Evolutionary conservation across 108 stramenopile species (phyloP), one percentile per base, ranked within the genome.

Genomic region (Fragilaria crotonensis): DNA sequence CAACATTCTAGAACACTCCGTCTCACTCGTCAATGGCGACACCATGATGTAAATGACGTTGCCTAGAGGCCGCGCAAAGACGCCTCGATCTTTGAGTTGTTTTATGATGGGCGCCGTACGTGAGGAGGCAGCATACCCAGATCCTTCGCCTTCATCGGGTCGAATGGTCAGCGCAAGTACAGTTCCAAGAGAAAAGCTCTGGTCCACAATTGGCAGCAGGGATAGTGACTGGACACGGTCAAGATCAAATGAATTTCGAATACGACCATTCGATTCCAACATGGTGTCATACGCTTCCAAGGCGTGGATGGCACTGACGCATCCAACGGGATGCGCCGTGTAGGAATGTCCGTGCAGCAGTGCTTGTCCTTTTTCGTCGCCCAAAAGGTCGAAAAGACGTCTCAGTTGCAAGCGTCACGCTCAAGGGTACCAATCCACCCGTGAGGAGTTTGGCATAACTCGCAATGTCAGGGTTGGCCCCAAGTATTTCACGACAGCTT

Each of bases 31-130:
- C 30, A 56, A 18, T 23, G 68, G 68, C 29, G 68, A 69, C 18
- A 33, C 68, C 68, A 67, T 60, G 26, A 60, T 60, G 36, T 60
- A 67, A 25, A 67, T 33, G 19, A 67, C 59, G 54, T 67, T 67
- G 28, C 59, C 59, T 23, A 60, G 66, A 18, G 59, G 59, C 23
- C 60, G 60, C 3, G 51, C 66, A 59, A 45, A 60, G 2, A 67
- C 27, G 4, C 66, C 58, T 19, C 41, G 18, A 1, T 28, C 22
- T 25, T 30, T 48, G 21, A 67, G 49, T 3, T 25, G 18, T 25
- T 33, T 7, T 5, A 60, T 52, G 3, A 52, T 20, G 28, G 50
- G 48, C 9, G 41, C 25, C 22, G 48, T 60, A 25, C 33, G 44
- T n/a, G 45, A 47, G 25, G 28, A 28, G 17, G 32, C 66, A 25